Evolutionary conservation across 495 filamentous ascomycete genomes (phyloP), one percentile per base, ranked within the genome.

Genomic region (Apodospora peruviana): DNA sequence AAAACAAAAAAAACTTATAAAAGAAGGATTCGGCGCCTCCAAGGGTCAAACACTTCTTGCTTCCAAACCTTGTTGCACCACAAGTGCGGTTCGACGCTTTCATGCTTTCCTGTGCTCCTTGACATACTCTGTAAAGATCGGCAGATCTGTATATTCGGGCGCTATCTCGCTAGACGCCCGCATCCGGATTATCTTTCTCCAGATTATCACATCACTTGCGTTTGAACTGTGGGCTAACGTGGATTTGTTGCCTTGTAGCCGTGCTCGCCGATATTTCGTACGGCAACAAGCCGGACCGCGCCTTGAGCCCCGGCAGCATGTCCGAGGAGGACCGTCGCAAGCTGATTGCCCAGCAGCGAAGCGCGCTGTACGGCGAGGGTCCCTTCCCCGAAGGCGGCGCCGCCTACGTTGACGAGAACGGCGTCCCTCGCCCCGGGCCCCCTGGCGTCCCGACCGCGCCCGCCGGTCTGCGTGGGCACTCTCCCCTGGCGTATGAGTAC

Each of bases 311-410:
- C 2, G 85, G 87, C 60, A 65, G 61, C 60, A 85, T 95, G 86
- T 91, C 84, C 65, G 93, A 97, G 72, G 93, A 97, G 43, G 90
- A 95, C 50, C 90, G 93, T 60, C 91, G 93, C 51, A 90, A 96
- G 50, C 81, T 98, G 58, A 91, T 98, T 59, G 86, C 90, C 56
- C 91, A 91, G 61, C 93, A 98, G 68, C 90, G 93, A 65, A 86
- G 85, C 54, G 90, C 90, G 41, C 69, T 98, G 56, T 98, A 96
- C 67, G 88, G 88, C 63, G 84, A 91, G 50, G 79, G 77, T 59
- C 63, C 68, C 36, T 90, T 80, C 65, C 74, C 76, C 51, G 80
- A 80, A 45, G 70, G 71, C 38, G 79, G 67, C 49, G 76, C 67
- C 54, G 76, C 67, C 54, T 82, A 86, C 62, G 71, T 71, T 24